A percentile compares a stretch with the other conserved stretches of the same genome.
Conservation (phyloP, 2,329 filamentous ascomycete genomes). For the Cercospora sp. region DNA sequence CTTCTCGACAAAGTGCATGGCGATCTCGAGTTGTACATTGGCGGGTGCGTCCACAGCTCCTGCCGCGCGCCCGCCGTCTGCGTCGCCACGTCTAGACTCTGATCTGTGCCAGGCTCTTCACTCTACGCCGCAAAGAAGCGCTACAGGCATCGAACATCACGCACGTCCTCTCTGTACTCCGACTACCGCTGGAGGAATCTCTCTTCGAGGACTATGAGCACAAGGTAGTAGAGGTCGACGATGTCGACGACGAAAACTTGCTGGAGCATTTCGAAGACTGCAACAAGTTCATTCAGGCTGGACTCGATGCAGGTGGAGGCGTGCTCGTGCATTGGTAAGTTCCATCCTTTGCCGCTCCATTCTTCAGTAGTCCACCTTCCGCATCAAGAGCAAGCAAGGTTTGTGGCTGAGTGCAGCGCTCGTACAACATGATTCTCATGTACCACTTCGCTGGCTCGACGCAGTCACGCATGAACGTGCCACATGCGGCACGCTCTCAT, state of each 20-base stretch:
- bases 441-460: neutral
- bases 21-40: conserved; percentile 71
- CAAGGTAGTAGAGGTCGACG: conserved; percentile 80
- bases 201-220: conserved; percentile 63
- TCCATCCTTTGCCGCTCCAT: conserved; percentile 6
- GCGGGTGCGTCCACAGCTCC: conserved; percentile 61
- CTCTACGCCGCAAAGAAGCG: conserved; percentile 68
- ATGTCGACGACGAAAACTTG: conserved; percentile 85
- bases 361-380: neutral
- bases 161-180: conserved; percentile 82
- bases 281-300: conserved; percentile 80
- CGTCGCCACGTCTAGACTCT: conserved; percentile 29
- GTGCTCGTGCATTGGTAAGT: conserved; percentile 72
- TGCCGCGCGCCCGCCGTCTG: conserved; percentile 12
- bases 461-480: neutral
- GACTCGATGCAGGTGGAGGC: conserved; percentile 61
- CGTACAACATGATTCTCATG: neutral
- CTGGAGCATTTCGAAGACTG: conserved; percentile 75
- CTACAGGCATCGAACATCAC: conserved; percentile 76
- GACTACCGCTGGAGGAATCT: conserved; percentile 57
- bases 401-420: conserved; percentile 5
- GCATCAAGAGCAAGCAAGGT: conserved; percentile 54
- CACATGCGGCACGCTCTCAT: neutral
- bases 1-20: conserved; percentile 67
- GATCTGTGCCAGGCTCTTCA: conserved; percentile 65